A percentile compares a stretch with the other conserved stretches of the same genome.
Conservation (phyloP, 2,329 filamentous ascomycete species). For the Bipolaris oryzae region DNA sequence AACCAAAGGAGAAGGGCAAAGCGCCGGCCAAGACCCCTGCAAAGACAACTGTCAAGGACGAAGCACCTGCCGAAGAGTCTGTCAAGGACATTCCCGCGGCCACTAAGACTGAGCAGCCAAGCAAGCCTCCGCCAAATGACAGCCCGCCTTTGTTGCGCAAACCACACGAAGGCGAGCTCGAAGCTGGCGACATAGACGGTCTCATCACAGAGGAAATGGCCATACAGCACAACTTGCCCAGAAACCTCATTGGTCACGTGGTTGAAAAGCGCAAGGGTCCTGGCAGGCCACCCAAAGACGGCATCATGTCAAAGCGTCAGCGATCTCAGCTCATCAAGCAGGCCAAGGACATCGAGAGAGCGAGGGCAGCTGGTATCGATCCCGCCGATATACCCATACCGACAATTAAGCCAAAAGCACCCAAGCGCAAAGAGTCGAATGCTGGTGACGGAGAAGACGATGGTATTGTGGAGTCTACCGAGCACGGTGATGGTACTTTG, state of each 20-base stretch:
- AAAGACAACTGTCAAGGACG: constrained; percentile 37
- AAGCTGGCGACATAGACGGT: constrained; percentile 40
- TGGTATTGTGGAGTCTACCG: constrained; percentile 43
- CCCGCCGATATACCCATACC: constrained; percentile 44
- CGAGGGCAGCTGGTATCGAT: constrained; percentile 47
- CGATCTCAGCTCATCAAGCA: constrained; percentile 68
- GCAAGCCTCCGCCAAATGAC: constrained; percentile 34
- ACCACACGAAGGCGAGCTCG: constrained; percentile 39
- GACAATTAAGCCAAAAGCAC: constrained; percentile 43
- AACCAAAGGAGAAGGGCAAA: constrained; percentile 33
- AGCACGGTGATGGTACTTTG: constrained; percentile 43
- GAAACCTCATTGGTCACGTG: constrained; percentile 54
- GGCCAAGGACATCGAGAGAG: constrained; percentile 55
- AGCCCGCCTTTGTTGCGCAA: constrained; percentile 37
- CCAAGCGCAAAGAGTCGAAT: constrained; percentile 46
- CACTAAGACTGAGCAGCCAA: constrained; percentile 33
- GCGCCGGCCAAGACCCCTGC: constrained; percentile 30
- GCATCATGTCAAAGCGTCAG: constrained; percentile 81
- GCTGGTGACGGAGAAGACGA: constrained; percentile 46
- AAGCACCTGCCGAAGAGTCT: constrained; percentile 31
- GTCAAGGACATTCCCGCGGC: constrained; percentile 33
- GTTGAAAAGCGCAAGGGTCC: constrained; percentile 71
- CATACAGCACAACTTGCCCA: constrained; percentile 50
- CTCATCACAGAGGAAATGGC: constrained; percentile 48
- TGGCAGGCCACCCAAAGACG: constrained; percentile 81